Conservation (phyloP, 305 asterid species). For the Fraxinus paxiana region DNA sequence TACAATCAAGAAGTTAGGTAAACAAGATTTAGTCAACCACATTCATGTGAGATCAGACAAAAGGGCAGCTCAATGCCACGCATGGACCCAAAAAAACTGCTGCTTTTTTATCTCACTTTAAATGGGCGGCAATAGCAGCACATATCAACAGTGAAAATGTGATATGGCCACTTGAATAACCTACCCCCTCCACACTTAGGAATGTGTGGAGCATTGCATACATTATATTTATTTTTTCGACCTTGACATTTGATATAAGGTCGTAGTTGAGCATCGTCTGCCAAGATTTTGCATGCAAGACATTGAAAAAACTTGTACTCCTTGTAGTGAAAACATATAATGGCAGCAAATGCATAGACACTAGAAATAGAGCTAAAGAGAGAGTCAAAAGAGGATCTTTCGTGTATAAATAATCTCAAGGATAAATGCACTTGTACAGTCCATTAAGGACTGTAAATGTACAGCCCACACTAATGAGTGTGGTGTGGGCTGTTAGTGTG, state of each 20-base stretch:
- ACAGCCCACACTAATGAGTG: too few species aligned
- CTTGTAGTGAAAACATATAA: neutral
- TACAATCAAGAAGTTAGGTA: neutral
- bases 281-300: neutral
- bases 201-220: neutral
- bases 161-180: neutral
- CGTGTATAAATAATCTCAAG: too few species aligned
- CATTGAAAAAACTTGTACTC: neutral
- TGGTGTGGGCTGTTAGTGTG: too few species aligned
- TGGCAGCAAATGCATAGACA: neutral
- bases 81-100: neutral
- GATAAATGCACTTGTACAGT: too few species aligned
- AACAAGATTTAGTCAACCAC: neutral
- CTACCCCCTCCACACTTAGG: neutral
- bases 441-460: too few species aligned
- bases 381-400: too few species aligned
- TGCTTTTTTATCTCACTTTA: neutral
- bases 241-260: neutral
- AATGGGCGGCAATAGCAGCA: neutral
- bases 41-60: neutral
- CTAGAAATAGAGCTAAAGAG: too few species aligned
- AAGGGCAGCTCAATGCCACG: neutral
- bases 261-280: neutral
- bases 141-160: neutral
- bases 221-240: neutral